Evolutionary conservation across 1,284 basidiomycete genomes (phyloP), one percentile per base, ranked within the genome.

Genomic region (Pisolithus thermaeus): DNA sequence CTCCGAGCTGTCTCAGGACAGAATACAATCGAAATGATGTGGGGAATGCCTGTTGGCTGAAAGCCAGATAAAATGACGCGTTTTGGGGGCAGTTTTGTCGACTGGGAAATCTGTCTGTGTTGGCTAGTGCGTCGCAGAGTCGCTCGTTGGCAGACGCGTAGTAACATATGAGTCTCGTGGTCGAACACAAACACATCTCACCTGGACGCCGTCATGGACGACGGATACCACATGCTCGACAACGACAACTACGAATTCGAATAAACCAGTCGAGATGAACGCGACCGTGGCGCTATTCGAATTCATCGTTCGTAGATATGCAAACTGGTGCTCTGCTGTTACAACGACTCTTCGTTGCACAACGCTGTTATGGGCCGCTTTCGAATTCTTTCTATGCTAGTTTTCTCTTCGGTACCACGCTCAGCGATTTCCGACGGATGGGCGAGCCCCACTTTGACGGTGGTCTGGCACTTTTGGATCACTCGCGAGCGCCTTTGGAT

Each of bases 281-380:
- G 62, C 69, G 64, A 82, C 7, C 25, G 85, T 84, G n/a, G 58
- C 18, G 12, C 30, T 45, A 27, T 8, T 20, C 40, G 2, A 52
- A 57, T 44, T 51, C 45, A 3, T 23, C 11, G 20, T 47, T n/a
- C n/a, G 50, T 55, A 92, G 90, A 80, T 44, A 81, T 93, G 77
- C 73, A 76, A 35, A 70, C 76, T 1, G 83, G 82, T 11, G 75
- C 77, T 47, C 73, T 92, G 55, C 58, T 92, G n/a, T 77, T 90
- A 82, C 54, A 77, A 83, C 1, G 79, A 79, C 32, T 87, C 91
- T 58, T 79, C 81, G 14, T 72, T 94, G 46, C 76, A 87, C 56
- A 92, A 96, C 55, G 84, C 90, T 11, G 95, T 96, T n/a, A n/a
- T n/a, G n/a, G 92, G 89, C 88, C 56, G 90, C 90, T 16, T 82